Evolutionary conservation across 2,329 filamentous ascomycete genomes (phyloP), one percentile per base, ranked within the genome.

Genomic region (Pseudopyricularia javanii): DNA sequence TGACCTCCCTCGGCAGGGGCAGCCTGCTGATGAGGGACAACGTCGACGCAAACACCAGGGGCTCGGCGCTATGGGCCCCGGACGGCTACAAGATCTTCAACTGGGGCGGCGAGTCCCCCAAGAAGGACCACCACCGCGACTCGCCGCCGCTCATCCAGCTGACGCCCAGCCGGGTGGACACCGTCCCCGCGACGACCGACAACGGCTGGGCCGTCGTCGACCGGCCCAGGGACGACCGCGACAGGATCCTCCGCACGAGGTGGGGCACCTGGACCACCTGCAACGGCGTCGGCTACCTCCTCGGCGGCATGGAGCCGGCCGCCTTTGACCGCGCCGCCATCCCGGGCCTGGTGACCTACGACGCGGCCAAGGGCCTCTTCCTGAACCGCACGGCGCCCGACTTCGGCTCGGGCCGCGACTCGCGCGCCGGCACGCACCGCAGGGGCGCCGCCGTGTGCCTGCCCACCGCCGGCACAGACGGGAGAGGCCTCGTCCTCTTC

Each of bases 391-490:
- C 37, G 37, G 37, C 17, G 17, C 9, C 11, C 8, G 37, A 3
- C 5, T 43, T 43, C 45, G 37, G 37, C 17, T 20, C 37, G 12
- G 37, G 17, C 1, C 17, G 37, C 17, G 14, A n/a, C 9, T 43
- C 40, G n/a, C 45, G 45, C 1, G 26, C 35, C 0, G 12, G 48
- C 11, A 33, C 30, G 7, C 48, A 33, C 17, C 15, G 8, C 20
- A 30, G 48, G 11, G 66, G 61, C 7, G 52, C 58, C 6, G 61
- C 66, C 15, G 59, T 66, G 5, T 65, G 59, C 30, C 54, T 68
- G 3, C 63, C 65, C 0, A 68, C 37, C 2, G n/a, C 67, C 22
- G 66, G 67, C 0, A 56, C 60, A 0, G 60, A 65, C 47, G 33
- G 33, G 7, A 9, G 22, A 4, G 51, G 51, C 5, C 45, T 53